A percentile compares a stretch with the other conserved stretches of the same genome.
phyloP scores from a whole-genome alignment of 345 rosid genomes.

The Limnanthes douglasii region DNA sequence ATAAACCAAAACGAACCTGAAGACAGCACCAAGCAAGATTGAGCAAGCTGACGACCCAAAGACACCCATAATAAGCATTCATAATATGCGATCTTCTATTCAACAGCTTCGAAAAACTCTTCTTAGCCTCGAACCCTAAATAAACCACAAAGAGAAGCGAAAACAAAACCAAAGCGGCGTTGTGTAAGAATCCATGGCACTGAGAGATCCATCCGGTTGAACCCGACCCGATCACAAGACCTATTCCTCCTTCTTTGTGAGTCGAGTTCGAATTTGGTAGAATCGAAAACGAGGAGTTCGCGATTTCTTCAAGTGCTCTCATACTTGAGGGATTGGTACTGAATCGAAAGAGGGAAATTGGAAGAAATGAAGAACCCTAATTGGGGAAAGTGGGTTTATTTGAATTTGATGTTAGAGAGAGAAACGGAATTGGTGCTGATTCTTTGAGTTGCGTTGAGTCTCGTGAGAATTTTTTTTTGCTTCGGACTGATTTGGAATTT shows the following conservation, averaged over 20 bases:
- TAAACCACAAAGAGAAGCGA: slow-evolving; percentile 54
- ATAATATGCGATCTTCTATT: slow-evolving; percentile 72
- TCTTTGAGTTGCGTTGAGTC: too few relatives aligned
- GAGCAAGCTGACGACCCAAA: slow-evolving; percentile 87
- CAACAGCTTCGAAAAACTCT: slow-evolving; percentile 47
- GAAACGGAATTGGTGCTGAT: too few relatives aligned
- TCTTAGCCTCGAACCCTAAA: slow-evolving; percentile 59
- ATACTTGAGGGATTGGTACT: slow-evolving; percentile 4
- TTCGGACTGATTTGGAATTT: too few relatives aligned
- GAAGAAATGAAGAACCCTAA: not conserved
- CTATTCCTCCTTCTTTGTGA: slow-evolving; percentile 7
- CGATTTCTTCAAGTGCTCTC: slow-evolving; percentile 12
- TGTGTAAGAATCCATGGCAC: slow-evolving; percentile 77
- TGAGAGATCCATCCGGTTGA: slow-evolving; percentile 58
- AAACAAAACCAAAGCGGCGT: slow-evolving; percentile 31
- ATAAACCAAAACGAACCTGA: slow-evolving; percentile 36
- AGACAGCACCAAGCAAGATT: slow-evolving; percentile 74
- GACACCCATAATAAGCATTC: slow-evolving; percentile 66
- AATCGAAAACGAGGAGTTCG: slow-evolving; percentile 14
- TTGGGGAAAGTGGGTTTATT: too few relatives aligned
- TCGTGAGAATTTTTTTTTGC: too few relatives aligned
- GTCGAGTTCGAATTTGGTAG: slow-evolving; percentile 22
- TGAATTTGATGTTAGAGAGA: too few relatives aligned
- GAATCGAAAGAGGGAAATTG: too few relatives aligned
- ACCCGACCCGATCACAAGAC: slow-evolving; percentile 20